Evolutionary conservation across 495 filamentous ascomycete genomes (phyloP), one percentile per base, ranked within the genome.

Genomic region (Copromyces sp.): DNA sequence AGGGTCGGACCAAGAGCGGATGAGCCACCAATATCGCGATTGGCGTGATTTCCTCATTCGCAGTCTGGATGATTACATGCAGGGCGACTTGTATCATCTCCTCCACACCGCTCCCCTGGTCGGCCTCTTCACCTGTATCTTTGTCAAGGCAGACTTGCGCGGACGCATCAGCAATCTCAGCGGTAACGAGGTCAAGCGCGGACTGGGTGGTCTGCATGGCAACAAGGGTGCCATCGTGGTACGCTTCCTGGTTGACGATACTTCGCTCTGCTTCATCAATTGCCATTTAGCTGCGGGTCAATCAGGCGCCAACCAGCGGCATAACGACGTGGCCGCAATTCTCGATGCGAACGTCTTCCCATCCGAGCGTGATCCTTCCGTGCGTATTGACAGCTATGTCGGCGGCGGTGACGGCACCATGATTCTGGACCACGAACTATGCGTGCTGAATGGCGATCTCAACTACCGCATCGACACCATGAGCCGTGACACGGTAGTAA

Each of bases 391-490:
- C 78, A 91, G 90, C 74, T 99, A 91, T 78, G 88, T 93, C 14
- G 91, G 93, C 37, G 95, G 95, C 41, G 95, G 95, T 17, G 95
- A 99, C 77, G 95, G 95, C 11, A 91, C 90, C 32, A 96, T 98
- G 94, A 92, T 99, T 69, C 87, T 98, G 69, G 95, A 99, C 76
- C 95, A 99, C 76, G 95, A 99, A 80, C 90, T 98, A 24, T 99
- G 95, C 77, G 90, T 99, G 69, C 82, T 98, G 24, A 98, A 98
- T 78, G 95, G 95, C 20, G 95, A 99, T 78, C 88, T 99, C 59
- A 99, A 99, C 80, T 99, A 99, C 82, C 94, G 95, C 47, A 98
- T 99, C 77, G 95, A 99, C 80, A 91, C 94, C n/a, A 97, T 98
- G 86, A 90, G 91, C 24, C 91, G 95, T 11, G 92, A 98, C 77